These are phyloP conservation scores for Pseudomonodictys pantanalensis DNA, from an alignment of 495 filamentous ascomycete species.

Conservation along the genomic window DNA sequence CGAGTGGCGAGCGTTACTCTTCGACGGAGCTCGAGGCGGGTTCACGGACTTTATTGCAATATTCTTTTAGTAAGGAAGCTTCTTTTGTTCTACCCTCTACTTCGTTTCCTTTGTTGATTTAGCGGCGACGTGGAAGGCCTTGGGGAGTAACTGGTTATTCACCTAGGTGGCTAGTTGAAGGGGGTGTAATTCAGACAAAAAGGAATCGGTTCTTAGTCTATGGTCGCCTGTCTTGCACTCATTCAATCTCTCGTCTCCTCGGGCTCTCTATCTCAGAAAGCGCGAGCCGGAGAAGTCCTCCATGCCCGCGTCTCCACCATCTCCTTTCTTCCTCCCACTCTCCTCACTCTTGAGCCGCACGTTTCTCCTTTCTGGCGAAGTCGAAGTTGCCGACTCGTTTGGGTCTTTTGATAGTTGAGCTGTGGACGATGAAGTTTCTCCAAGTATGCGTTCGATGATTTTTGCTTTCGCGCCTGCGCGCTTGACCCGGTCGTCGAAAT, in stretches of 20 bases:
- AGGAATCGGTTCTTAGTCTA: no score
- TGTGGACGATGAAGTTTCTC: neutral
- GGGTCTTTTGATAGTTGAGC: neutral
- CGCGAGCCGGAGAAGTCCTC: neutral
- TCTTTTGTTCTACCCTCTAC: no score
- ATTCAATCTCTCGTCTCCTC: neutral
- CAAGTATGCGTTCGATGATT: slow-evolving; percentile 65
- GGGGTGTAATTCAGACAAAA: no score
- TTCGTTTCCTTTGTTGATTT: no score
- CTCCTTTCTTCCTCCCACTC: neutral
- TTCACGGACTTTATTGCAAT: no score
- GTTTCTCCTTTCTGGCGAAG: neutral
- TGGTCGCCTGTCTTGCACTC: no score
- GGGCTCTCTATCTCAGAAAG: neutral
- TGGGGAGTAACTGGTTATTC: no score
- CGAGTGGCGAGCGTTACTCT: no score
- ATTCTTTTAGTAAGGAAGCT: no score
- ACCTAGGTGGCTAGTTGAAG: no score
- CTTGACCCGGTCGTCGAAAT: slow-evolving; percentile 81
- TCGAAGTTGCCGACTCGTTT: neutral
- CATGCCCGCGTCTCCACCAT: neutral
- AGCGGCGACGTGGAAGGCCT: no score
- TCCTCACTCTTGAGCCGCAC: neutral
- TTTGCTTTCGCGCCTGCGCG: slow-evolving; percentile 75
- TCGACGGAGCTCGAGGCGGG: no score